Evolutionary conservation across 1,284 basidiomycete genomes (phyloP).

Genomic region (Trichosporon coremiiforme): DNA sequence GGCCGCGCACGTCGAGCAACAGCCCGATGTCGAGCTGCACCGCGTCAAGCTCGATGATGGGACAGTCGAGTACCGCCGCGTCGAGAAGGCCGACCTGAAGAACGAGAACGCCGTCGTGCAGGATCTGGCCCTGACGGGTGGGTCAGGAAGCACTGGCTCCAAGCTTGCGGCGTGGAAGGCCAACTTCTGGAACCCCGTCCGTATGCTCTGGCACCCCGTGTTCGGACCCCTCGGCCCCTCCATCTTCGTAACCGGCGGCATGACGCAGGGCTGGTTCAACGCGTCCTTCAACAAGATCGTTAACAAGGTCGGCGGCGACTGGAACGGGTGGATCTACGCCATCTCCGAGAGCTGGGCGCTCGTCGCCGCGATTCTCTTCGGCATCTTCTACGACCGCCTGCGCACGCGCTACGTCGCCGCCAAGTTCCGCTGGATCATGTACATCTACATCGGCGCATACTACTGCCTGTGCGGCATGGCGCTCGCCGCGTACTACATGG

Average conservation of each 20-base stretch:
- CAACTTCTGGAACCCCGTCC: constrained; percentile 28
- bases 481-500: constrained; percentile 25
- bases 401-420: constrained; percentile 25
- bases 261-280: constrained; percentile 34
- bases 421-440: constrained; percentile 32
- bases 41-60: constrained; percentile 29
- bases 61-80: constrained; percentile 26
- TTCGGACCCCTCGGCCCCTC: constrained; percentile 27
- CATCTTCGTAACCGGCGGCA: constrained; percentile 32
- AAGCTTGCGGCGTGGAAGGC: constrained; percentile 21
- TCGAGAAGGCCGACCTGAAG: constrained; percentile 21
- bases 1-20: not conserved
- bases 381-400: constrained; percentile 32
- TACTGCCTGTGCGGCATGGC: constrained; percentile 29
- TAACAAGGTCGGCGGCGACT: constrained; percentile 28
- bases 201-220: constrained; percentile 30
- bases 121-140: constrained; percentile 24
- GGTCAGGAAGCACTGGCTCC: constrained; percentile 4
- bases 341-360: constrained; percentile 29
- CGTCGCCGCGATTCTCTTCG: constrained; percentile 29
- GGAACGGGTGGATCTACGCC: constrained; percentile 33
- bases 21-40: constrained; percentile 9
- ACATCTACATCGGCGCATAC: constrained; percentile 27
- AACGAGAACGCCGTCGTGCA: constrained; percentile 29
- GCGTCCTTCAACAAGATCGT: constrained; percentile 31